Percentiles rank a stretch among this genome's conserved stretches.
These are phyloP conservation scores for Gossypium thurberi DNA, from an alignment of 345 rosid genomes.

Conservation along the genomic window DNA sequence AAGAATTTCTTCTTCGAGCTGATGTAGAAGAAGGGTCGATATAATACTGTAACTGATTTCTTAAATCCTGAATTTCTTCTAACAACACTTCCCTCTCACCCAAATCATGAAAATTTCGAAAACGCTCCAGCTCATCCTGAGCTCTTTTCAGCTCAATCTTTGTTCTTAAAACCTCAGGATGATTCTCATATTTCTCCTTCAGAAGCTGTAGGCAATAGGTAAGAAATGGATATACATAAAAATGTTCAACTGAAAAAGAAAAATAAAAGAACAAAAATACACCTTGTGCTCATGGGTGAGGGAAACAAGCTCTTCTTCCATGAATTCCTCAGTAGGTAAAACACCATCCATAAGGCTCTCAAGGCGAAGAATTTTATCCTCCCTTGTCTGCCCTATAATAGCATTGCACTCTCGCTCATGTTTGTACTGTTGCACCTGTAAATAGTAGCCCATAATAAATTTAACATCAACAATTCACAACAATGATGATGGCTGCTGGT, in stretches of 20 bases:
- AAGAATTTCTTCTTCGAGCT: slow-evolving; percentile 40
- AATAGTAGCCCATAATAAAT: slow-evolving; percentile 10
- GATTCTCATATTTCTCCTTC: slow-evolving; percentile 84
- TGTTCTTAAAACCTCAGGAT: slow-evolving; percentile 71
- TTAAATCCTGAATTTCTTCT: slow-evolving; percentile 89
- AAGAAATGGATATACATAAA: slow-evolving; percentile 17
- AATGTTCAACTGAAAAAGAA: background rate
- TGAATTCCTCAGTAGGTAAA: slow-evolving; percentile 74
- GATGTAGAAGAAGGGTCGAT: slow-evolving; percentile 59
- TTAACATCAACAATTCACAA: slow-evolving; percentile 10
- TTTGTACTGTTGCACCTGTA: slow-evolving; percentile 94
- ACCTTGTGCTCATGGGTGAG: slow-evolving; percentile 79
- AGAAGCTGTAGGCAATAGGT: slow-evolving; percentile 55
- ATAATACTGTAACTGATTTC: slow-evolving; percentile 77
- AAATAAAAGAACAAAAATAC: slow-evolving; percentile 11
- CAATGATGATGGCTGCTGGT: background rate
- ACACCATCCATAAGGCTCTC: slow-evolving; percentile 98
- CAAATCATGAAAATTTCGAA: slow-evolving; percentile 65
- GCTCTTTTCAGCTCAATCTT: slow-evolving; percentile 72
- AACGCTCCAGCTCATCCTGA: slow-evolving; percentile 77
- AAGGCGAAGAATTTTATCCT: slow-evolving; percentile 86
- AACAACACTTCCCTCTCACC: slow-evolving; percentile 88
- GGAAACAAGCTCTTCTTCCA: slow-evolving; percentile 79
- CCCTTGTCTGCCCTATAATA: slow-evolving; percentile 79
- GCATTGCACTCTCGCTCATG: slow-evolving; percentile 98